These are phyloP conservation scores for Ceriops tagal DNA, from an alignment of 345 rosid genomes.

Conservation along the genomic window DNA sequence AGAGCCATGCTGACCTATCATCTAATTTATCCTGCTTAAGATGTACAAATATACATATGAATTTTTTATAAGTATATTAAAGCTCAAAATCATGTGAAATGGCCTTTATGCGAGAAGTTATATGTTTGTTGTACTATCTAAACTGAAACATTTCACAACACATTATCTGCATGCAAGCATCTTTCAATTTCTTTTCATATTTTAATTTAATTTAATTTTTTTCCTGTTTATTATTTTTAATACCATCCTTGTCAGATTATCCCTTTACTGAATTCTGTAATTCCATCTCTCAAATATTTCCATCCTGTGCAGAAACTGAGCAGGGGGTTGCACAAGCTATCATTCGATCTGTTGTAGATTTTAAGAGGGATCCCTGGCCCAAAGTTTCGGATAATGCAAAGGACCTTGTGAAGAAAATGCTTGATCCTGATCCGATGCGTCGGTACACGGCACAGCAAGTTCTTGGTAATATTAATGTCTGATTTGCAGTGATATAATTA, in stretches of 20 bases:
- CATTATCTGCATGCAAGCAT: too few relatives aligned
- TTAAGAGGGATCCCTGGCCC: slow-evolving; percentile 36
- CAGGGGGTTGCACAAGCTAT: slow-evolving; percentile 37
- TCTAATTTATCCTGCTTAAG: too few relatives aligned
- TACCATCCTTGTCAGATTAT: background rate
- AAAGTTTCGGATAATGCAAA: slow-evolving; percentile 33
- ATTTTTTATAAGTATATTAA: too few relatives aligned
- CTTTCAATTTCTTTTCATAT: too few relatives aligned
- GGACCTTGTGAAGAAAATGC: slow-evolving; percentile 38
- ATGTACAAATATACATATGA: too few relatives aligned
- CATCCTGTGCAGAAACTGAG: slow-evolving; percentile 29
- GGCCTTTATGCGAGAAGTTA: too few relatives aligned
- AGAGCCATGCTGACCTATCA: too few relatives aligned
- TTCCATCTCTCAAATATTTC: background rate
- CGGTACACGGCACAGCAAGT: slow-evolving; percentile 36
- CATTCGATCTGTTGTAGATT: slow-evolving; percentile 25
- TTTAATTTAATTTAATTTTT: too few relatives aligned
- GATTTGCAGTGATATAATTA: background rate
- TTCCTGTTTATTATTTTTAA: too few relatives aligned
- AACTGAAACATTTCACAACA: too few relatives aligned
- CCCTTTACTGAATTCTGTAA: background rate
- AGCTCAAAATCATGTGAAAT: too few relatives aligned
- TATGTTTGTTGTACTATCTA: too few relatives aligned
- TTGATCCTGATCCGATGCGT: slow-evolving; percentile 30
- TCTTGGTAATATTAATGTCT: slow-evolving; percentile 19